Evolutionary conservation across 108 stramenopile species (phyloP), one percentile per base, ranked within the genome.

Genomic region (Nitzschia sp.): DNA sequence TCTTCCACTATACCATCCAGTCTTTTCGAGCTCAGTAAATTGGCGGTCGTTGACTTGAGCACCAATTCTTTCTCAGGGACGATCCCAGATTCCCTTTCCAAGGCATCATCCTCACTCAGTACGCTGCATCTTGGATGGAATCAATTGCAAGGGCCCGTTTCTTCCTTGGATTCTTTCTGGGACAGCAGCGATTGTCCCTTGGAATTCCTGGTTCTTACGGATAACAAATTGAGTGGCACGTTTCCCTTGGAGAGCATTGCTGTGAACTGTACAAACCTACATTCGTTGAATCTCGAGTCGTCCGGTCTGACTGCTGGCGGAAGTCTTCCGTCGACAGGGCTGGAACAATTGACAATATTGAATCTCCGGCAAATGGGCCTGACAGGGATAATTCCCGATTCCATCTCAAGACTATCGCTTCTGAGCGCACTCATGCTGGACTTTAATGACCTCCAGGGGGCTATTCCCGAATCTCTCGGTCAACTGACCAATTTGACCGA

Each of bases 31-130:
- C 15, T 60, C 6, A 32, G 28, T 21, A 31, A 26, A 11, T 56
- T 56, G 55, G 13, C 27, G 15, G 13, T 31, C 17, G 27, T 31
- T 6, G 55, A 56, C 17, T 32, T 56, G 6, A 21, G 27, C 55
- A 74, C 61, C 53, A 89, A 89, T 64, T 33, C 33, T 48, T 60
- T 85, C 25, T 72, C 83, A 3, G 88, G 88, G 19, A 47, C 61
- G 3, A 65, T 89, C 27, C 85, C 88, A 0, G 56, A 68, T 17
- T 57, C 47, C 16, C 68, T 75, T 36, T 45, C 44, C 22, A 41
- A 67, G 9, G 65, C 66, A 1, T 64, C 61, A 0, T 68, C 63
- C 9, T n/a, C n/a, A n/a, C 71, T 80, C 32, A 48, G 58, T 30
- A 63, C 59, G 32, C 32, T 80, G 45, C 75, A 80, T 32, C 36